Evolutionary conservation across 306 rosid species (phyloP), one percentile per base, ranked within the genome.

Genomic region (Hylodesmum podocarpum): DNA sequence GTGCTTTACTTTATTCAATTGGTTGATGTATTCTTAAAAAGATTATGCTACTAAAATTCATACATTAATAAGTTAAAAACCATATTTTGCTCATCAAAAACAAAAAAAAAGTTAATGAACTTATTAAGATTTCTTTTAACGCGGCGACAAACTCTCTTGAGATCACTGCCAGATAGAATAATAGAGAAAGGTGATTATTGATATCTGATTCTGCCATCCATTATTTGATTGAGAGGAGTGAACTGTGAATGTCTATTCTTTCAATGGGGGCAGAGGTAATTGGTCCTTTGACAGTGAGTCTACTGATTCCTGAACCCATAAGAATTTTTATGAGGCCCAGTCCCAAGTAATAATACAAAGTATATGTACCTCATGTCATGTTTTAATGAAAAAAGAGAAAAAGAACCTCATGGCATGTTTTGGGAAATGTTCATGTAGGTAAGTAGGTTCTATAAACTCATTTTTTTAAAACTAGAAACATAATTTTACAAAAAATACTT

Each of bases 211-310:
- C 19, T 40, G 37, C 13, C 3, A 65, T 39, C 21, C 39, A 58
- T 58, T 65, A 65, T 65, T 65, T 59, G 51, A 65, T 65, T 59
- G 51, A 65, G n/a, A 39, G 3, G 70, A 36, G 28, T 41, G 47
- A 41, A n/a, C n/a, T n/a, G 2, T 36, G 31, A 29, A 28, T 16
- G 43, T 31, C 13, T 58, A 61, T 61, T n/a, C 43, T n/a, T 59
- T 61, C 1, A 29, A 31, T 61, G 66, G 36, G 40, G 5, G 41
- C 43, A 61, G 41, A n/a, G 39, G 19, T 27, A 27, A 58, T 58
- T 58, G 65, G 21, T 39, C 65, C 65, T 58, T 58, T 58, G 22
- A 58, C 40, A 58, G 40, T 14, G 66, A 58, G 22, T 28, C 18
- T 25, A 55, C 18, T 54, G 6, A 54, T 24, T 8, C 62, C 16